phyloP scores from a whole-genome alignment of 345 rosid species.

The Physaria fendleri region DNA sequence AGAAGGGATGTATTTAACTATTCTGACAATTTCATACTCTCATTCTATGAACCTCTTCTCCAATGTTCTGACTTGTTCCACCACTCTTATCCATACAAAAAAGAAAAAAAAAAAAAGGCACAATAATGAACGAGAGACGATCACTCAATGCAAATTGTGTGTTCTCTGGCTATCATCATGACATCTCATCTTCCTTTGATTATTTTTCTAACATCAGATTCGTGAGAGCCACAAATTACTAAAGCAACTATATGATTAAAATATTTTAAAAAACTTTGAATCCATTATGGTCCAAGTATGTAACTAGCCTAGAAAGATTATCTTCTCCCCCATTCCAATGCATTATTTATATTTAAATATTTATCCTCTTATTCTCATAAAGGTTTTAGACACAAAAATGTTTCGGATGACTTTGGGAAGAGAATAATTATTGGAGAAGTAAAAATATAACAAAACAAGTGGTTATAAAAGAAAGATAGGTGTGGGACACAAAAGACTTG shows the following conservation, averaged over 20 bases:
- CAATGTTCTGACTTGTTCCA: no score
- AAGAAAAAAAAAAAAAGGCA: not conserved
- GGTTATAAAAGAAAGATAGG: constrained; percentile 14
- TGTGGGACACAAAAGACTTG: no score
- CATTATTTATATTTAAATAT: no score
- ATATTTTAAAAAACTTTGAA: no score
- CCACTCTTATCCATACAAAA: constrained; percentile 22
- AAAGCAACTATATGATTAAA: no score
- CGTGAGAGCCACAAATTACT: no score
- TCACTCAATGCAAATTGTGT: not conserved
- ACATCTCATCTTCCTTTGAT: constrained; percentile 29
- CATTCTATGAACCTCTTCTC: no score
- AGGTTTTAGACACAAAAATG: no score
- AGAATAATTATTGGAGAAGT: constrained; percentile 13
- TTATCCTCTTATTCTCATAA: constrained; percentile 3
- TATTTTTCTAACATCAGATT: not conserved
- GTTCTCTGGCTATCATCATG: constrained; percentile 17
- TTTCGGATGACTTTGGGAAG: constrained; percentile 9
- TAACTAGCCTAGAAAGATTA: no score
- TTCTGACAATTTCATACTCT: no score
- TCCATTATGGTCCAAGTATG: no score
- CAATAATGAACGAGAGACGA: not conserved
- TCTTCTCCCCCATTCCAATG: not conserved
- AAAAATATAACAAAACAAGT: constrained; percentile 21
- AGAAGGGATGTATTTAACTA: no score